Evolutionary conservation across 2,329 filamentous ascomycete species (phyloP), one percentile per base, ranked within the genome.

Genomic region (Botrytis galanthina): DNA sequence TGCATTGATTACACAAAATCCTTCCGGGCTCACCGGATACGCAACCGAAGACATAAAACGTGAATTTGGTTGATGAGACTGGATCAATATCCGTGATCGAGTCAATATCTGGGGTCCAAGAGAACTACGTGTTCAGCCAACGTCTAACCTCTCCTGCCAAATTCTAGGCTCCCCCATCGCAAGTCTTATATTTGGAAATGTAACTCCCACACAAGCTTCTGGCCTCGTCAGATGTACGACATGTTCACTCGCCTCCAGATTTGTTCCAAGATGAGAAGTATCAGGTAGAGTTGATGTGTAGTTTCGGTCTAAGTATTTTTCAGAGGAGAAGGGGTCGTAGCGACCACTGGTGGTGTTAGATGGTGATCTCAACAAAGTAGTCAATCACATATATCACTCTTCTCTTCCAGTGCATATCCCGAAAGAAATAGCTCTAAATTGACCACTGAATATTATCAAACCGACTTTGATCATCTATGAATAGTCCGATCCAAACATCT

Each of bases 1-100:
- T 57, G 46, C 32, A 67, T 67, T 67, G 32, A 39, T 67, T n/a
- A 39, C 64, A 39, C 46, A 37, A 12, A 54, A 54, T 54, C 64
- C 64, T 67, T 54, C 64, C 32, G 44, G 46, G 22, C 32, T 51
- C 44, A 54, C 32, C 22, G 44, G 46, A 22, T 37, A 51, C 32
- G 32, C 63, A n/a, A 16, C 64, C 46, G 64, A 67, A 16, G 29
- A 54, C 42, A 54, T 67, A 39, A 67, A 54, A 54, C 32, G 26
- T 54, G 64, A 16, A 54, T 18, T 12, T 67, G 22, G 35, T 67
- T 16, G 22, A 37, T 51, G 46, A 54, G 22, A 39, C 44, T 14
- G 32, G n/a, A 37, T 39, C 44, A 51, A 22, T 37, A 54, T 54
- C 16, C 64, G 46, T 22, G 42, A 35, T 22, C 26, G 46, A 35